Percentiles rank a stretch among this genome's conserved stretches.
Evolutionary conservation across 306 rosid genomes (phyloP).

Genomic region (Delonix regia): DNA sequence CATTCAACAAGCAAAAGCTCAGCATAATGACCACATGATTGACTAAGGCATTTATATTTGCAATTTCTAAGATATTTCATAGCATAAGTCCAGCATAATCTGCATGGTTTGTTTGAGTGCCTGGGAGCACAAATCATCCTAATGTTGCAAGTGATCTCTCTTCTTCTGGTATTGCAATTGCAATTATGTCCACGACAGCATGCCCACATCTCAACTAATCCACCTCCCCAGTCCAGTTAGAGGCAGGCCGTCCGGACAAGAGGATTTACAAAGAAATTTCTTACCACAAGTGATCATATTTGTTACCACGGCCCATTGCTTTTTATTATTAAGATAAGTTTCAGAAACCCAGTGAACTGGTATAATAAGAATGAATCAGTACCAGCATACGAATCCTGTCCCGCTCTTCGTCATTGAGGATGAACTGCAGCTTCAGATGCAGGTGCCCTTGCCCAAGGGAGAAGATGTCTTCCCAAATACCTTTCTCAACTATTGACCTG

Average conservation of each 20-base stretch:
- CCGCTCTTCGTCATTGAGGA: constrained; percentile 80
- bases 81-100: constrained; percentile 26
- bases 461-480: constrained; percentile 77
- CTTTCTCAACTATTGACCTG: constrained; percentile 75
- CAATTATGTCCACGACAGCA: no score
- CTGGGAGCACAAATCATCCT: neutral
- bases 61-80: neutral
- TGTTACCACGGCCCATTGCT: neutral
- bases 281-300: neutral
- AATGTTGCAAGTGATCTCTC: neutral
- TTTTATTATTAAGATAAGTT: neutral
- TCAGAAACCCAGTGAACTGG: neutral
- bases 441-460: constrained; percentile 73
- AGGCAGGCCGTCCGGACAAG: neutral
- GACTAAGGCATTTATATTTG: constrained; percentile 2
- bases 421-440: constrained; percentile 75
- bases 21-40: neutral
- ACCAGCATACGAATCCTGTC: constrained; percentile 77
- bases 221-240: no score
- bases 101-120: neutral
- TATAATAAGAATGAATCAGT: constrained; percentile 15
- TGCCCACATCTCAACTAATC: no score
- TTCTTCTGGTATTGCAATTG: neutral
- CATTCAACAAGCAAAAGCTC: constrained; percentile 18
- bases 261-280: neutral